Evolutionary conservation across 2,329 filamentous ascomycete species (phyloP).

Genomic region (Microdochium nivale): DNA sequence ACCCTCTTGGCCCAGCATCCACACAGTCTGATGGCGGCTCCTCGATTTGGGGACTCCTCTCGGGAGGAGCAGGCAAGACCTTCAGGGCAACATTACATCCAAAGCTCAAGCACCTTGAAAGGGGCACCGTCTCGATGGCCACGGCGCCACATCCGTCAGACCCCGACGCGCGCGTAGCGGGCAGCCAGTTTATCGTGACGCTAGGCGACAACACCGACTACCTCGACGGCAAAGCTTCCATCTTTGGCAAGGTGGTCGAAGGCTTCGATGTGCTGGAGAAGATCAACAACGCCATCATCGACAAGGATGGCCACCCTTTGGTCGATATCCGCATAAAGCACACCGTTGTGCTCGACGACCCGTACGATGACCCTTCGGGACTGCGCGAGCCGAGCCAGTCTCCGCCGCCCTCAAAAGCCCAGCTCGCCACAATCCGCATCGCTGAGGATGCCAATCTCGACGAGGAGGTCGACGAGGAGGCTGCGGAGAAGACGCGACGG

Average conservation of each 20-base stretch:
- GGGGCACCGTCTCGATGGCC: slow-evolving; percentile 96
- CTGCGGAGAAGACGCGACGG: slow-evolving; percentile 67
- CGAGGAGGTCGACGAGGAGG: slow-evolving; percentile 65
- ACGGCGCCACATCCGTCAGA: slow-evolving; percentile 69
- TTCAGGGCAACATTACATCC: slow-evolving; percentile 80
- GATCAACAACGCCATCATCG: slow-evolving; percentile 83
- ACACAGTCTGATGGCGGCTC: slow-evolving; percentile 83
- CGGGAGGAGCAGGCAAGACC: slow-evolving; percentile 61
- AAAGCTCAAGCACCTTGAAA: slow-evolving; percentile 80
- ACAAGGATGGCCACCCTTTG: slow-evolving; percentile 76
- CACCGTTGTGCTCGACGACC: slow-evolving; percentile 85
- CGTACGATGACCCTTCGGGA: slow-evolving; percentile 73
- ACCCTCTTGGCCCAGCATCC: slow-evolving; percentile 81
- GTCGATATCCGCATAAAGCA: slow-evolving; percentile 95
- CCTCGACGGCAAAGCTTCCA: slow-evolving; percentile 84
- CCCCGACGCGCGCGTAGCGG: slow-evolving; percentile 73
- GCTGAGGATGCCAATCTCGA: slow-evolving; percentile 79
- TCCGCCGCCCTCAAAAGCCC: slow-evolving; percentile 72
- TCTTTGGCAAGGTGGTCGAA: slow-evolving; percentile 93
- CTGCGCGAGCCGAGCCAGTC: slow-evolving; percentile 71
- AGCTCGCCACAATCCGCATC: slow-evolving; percentile 86
- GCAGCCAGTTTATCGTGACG: slow-evolving; percentile 90
- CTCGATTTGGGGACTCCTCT: slow-evolving; percentile 82
- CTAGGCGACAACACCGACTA: slow-evolving; percentile 84
- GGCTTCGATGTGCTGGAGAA: slow-evolving; percentile 91